Evolutionary conservation across 164 flowering plant genomes (phyloP).

Genomic region (Magnolia officinalis): DNA sequence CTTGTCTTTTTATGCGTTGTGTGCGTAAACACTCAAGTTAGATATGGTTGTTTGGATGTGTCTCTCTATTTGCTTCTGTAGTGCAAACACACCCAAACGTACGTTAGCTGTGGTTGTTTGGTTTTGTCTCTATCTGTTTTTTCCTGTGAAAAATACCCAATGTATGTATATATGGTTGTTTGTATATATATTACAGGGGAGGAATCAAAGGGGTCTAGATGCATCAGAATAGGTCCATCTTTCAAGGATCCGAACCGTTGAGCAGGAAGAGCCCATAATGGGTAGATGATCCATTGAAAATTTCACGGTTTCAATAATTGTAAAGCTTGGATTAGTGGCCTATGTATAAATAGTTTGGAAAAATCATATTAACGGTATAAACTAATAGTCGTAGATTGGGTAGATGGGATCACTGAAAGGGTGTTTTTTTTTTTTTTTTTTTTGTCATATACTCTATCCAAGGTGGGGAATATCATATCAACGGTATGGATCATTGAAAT

Average conservation of each 20-base stretch:
- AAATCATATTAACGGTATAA: no score
- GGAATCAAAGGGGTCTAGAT: no score
- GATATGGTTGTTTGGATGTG: constrained; percentile 3
- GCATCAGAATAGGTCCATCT: not conserved
- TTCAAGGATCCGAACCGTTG: not conserved
- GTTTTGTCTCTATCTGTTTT: not conserved
- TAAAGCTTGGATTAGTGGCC: no score
- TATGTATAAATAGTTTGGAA: no score
- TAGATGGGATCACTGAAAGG: no score
- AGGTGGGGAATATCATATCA: not conserved
- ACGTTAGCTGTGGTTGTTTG: constrained; percentile 5
- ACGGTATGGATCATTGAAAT: not conserved
- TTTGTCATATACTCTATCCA: not conserved
- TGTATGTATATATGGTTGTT: not conserved
- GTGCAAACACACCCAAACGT: not conserved
- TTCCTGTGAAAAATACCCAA: not conserved
- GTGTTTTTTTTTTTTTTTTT: no score
- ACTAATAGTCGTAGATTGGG: no score
- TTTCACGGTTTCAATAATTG: no score
- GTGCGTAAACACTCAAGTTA: not conserved
- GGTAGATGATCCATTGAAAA: not conserved
- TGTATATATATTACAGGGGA: no score
- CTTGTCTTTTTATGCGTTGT: not conserved
- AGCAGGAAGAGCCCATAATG: not conserved
- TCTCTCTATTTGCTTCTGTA: not conserved